Evolutionary conservation across 2,329 filamentous ascomycete genomes (phyloP).

Genomic region (Xylaria multiplex): DNA sequence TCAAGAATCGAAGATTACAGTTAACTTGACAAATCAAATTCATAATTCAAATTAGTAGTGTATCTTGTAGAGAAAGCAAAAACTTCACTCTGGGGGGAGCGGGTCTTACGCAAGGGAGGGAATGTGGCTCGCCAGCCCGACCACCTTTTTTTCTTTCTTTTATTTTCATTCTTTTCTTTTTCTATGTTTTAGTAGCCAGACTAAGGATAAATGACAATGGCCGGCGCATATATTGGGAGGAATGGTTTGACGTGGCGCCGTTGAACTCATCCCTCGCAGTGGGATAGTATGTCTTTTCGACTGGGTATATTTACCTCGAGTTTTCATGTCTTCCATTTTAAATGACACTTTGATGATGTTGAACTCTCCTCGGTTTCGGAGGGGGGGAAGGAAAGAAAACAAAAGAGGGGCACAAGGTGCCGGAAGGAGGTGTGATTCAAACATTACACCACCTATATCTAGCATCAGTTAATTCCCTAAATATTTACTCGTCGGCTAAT

Average conservation of each 20-base stretch:
- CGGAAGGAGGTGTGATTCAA: too few relatives aligned
- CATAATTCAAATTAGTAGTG: background rate
- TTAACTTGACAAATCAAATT: background rate
- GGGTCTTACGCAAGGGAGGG: background rate
- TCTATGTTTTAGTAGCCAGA: background rate
- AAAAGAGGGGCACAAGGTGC: too few relatives aligned
- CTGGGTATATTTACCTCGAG: background rate
- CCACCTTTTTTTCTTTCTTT: background rate
- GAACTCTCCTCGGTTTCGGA: too few relatives aligned
- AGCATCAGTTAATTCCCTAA: too few relatives aligned
- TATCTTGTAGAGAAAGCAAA: background rate
- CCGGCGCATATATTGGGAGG: background rate
- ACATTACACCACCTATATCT: too few relatives aligned
- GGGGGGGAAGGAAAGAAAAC: too few relatives aligned
- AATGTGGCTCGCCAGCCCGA: background rate
- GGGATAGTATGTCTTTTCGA: background rate
- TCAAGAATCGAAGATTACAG: too few relatives aligned
- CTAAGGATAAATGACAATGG: background rate
- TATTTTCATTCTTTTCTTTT: background rate
- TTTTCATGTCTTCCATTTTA: too few relatives aligned
- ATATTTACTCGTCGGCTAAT: too few relatives aligned
- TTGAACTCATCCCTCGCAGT: background rate
- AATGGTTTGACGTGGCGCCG: background rate
- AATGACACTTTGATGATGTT: too few relatives aligned
- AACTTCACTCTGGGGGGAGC: too few relatives aligned